phyloP scores from a whole-genome alignment of 768 basidiomycete genomes.

The Suillus weaverae region DNA sequence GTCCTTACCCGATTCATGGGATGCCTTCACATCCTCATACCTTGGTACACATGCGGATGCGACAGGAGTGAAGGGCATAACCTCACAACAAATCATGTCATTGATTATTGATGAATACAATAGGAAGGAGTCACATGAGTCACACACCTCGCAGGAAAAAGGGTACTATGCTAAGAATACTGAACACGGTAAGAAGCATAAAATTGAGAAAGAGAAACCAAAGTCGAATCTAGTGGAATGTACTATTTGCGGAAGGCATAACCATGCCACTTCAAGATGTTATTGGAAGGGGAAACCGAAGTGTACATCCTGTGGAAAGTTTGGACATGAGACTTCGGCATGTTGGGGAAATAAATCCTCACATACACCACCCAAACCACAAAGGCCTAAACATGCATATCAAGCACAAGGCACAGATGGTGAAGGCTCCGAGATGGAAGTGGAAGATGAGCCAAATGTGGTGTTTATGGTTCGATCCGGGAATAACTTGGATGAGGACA shows the following conservation, averaged over 20 bases:
- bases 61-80: background rate
- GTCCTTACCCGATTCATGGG: slow-evolving; percentile 2
- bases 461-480: background rate
- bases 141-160: background rate
- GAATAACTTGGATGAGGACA: background rate
- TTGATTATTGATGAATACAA: slow-evolving; percentile 1
- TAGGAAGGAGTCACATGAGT: background rate
- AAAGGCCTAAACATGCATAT: background rate
- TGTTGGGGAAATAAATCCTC: background rate
- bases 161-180: no score
- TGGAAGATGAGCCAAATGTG: background rate
- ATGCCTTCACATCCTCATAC: background rate
- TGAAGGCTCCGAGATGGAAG: no score
- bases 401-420: background rate
- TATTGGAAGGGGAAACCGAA: slow-evolving; percentile 7
- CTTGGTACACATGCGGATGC: background rate
- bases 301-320: background rate
- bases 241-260: background rate
- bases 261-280: background rate
- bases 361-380: background rate
- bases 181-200: no score
- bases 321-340: background rate
- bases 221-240: background rate
- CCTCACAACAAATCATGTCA: background rate
- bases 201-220: no score